Base-by-base conservation (phyloP, 2,329 filamentous ascomycete genomes). In the Alternaria novae-zelandiae region DNA sequence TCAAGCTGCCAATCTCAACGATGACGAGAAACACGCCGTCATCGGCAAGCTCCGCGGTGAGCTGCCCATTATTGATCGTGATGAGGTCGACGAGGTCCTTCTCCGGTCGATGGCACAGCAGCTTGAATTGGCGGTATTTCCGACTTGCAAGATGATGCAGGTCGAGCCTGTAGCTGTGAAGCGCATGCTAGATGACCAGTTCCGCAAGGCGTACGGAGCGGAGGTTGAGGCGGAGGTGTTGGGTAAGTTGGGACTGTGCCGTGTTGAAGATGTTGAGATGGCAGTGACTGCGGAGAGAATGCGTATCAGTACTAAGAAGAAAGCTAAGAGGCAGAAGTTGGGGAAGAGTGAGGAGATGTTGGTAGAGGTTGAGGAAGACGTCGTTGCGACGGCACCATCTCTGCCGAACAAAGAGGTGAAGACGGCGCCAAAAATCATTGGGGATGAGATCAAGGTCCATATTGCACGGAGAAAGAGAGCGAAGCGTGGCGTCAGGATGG, bases 61-160 rank as follows among this genome's bases (percentile, higher is more conserved):
- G 44, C 21, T 64, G 5, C 61, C 64, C 15, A 36, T 61, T 12
- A 57, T 59, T 20, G 64, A 66, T 17, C 54, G 61, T 28, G 57
- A 64, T 30, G 57, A 61, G 21, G 44, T 64, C 9, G 61, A 66
- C 43, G 30, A 56, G n/a, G 25, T 17, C 1, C n/a, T 63, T 3
- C 57, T 66, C 3, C 41, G 50, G 2, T 32, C 57, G 3, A 21
- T 57, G 9, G 54, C 17, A 12, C 54, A 53, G 25, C 54, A 64
- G 50, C 54, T 66, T 8, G 54, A 64, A 8, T 6, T 57, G 1
- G 23, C n/a, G 4, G 28, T 60, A 2, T 65, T 67, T 2, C 59
- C 61, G 4, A 44, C 25, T 3, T 63, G 57, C 17, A 65, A 58
- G 47, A 63, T 65, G 59, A 60, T 67, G 59, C 62, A 63, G 4